A percentile compares a stretch with the other conserved stretches of the same genome.
Evolutionary conservation across 352 stramenopile species (phyloP).

Genomic region (Globisporangium solare): DNA sequence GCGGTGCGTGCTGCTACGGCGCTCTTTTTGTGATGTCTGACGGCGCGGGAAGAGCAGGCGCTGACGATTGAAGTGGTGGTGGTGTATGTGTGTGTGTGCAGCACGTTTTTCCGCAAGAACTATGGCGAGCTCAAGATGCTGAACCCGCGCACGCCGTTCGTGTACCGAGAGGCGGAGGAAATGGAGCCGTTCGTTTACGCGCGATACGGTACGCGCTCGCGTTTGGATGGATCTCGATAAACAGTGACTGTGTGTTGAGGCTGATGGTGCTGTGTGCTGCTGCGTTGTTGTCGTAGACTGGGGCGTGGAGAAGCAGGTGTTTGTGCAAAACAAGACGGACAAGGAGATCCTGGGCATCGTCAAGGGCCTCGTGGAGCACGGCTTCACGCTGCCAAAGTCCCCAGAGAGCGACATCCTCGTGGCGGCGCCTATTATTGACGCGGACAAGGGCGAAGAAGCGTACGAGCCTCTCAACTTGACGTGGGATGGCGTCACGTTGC

Average conservation of each 20-base stretch:
- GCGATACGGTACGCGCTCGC: slow-evolving; percentile 47
- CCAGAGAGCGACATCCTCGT: slow-evolving; percentile 81
- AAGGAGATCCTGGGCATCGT: slow-evolving; percentile 75
- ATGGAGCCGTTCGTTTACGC: slow-evolving; percentile 88
- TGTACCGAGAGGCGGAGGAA: slow-evolving; percentile 85
- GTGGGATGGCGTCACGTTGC: slow-evolving; percentile 76
- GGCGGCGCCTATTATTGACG: slow-evolving; percentile 70
- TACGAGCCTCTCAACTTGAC: slow-evolving; percentile 83
- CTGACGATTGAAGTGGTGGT: slow-evolving; percentile 12
- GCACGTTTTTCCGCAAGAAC: slow-evolving; percentile 84
- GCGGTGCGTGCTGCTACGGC: slow-evolving; percentile 34
- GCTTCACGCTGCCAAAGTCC: slow-evolving; percentile 72
- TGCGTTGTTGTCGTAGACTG: slow-evolving; percentile 37
- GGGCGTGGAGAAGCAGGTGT: slow-evolving; percentile 82
- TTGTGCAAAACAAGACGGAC: slow-evolving; percentile 78
- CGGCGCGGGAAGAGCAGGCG: too few species aligned
- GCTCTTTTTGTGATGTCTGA: background rate
- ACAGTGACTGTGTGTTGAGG: too few species aligned
- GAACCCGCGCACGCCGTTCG: slow-evolving; percentile 76
- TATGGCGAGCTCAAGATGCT: slow-evolving; percentile 88
- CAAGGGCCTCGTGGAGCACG: slow-evolving; percentile 73
- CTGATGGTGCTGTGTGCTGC: background rate
- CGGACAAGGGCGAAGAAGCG: slow-evolving; percentile 52
- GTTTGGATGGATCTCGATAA: background rate
- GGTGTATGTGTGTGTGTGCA: slow-evolving; percentile 16